A percentile compares a stretch with the other conserved stretches of the same genome.
Conservation (phyloP, 768 basidiomycete genomes). For the Russula sp. region DNA sequence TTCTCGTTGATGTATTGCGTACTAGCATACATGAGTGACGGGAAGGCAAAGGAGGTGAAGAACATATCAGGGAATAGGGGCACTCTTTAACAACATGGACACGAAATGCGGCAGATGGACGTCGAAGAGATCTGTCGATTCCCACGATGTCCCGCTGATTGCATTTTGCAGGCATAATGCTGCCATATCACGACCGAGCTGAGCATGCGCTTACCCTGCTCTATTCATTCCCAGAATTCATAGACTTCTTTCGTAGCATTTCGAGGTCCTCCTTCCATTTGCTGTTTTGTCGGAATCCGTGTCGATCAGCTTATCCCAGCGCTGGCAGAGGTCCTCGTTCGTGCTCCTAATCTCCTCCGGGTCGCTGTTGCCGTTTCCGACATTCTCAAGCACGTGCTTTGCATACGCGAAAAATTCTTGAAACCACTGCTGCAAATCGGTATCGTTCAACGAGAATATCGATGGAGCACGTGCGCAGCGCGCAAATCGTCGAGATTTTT, state of each 20-base stretch:
- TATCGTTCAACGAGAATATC: slow-evolving; percentile 49
- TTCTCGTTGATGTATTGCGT: slow-evolving; percentile 65
- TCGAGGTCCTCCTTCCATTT: slow-evolving; percentile 50
- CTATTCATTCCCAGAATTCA: slow-evolving; percentile 41
- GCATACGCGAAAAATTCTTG: slow-evolving; percentile 45
- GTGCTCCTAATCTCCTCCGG: slow-evolving; percentile 37
- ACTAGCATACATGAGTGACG: slow-evolving; percentile 31
- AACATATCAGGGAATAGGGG: slow-evolving; percentile 64
- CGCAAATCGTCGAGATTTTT: slow-evolving; percentile 44
- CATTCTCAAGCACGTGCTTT: slow-evolving; percentile 40
- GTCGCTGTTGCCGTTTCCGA: too few relatives aligned
- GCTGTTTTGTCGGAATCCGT: slow-evolving; percentile 34
- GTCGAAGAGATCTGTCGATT: too few relatives aligned
- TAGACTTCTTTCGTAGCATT: slow-evolving; percentile 34
- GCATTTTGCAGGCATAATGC: slow-evolving; percentile 42
- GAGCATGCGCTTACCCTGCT: slow-evolving; percentile 44
- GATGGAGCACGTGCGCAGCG: slow-evolving; percentile 38
- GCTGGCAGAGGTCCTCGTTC: slow-evolving; percentile 38
- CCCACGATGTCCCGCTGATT: slow-evolving; percentile 59
- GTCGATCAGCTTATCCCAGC: slow-evolving; percentile 46
- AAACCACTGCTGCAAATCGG: slow-evolving; percentile 46
- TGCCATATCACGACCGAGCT: slow-evolving; percentile 36
- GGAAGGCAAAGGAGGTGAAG: not conserved
- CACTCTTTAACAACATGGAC: slow-evolving; percentile 43
- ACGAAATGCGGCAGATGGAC: slow-evolving; percentile 63